Evolutionary conservation across 345 rosid genomes (phyloP).

Genomic region (Crucihimalaya himalaica): DNA sequence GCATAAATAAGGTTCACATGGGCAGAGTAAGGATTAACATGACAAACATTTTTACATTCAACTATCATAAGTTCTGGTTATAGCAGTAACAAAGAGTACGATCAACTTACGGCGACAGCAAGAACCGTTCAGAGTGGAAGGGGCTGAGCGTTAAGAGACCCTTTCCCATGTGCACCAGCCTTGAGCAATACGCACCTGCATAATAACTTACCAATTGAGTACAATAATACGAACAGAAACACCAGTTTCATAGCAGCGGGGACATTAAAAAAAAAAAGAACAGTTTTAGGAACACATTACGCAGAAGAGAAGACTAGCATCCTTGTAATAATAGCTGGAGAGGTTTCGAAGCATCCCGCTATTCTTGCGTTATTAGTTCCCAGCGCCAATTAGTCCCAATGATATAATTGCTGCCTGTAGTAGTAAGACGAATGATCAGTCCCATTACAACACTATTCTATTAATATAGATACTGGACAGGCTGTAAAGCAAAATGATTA

Average conservation of each 20-base stretch:
- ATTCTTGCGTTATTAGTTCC: constrained; percentile 98
- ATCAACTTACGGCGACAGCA: constrained; percentile 79
- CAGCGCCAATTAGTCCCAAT: constrained; percentile 92
- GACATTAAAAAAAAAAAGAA: neutral
- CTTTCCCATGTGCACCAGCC: constrained; percentile 92
- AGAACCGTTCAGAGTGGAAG: constrained; percentile 88
- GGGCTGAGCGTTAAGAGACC: constrained; percentile 91
- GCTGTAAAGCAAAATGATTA: constrained; percentile 10
- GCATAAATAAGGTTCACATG: neutral
- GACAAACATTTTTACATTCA: neutral
- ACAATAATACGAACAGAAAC: constrained; percentile 1
- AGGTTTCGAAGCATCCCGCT: constrained; percentile 96
- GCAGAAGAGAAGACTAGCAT: constrained; percentile 84
- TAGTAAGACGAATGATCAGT: constrained; percentile 31
- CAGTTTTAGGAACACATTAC: constrained; percentile 48
- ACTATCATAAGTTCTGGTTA: neutral
- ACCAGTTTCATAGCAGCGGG: neutral
- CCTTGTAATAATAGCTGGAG: constrained; percentile 94
- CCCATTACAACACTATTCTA: neutral
- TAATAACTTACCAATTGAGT: constrained; percentile 17
- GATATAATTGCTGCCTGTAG: constrained; percentile 89
- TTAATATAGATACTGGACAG: neutral
- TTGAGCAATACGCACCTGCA: constrained; percentile 96
- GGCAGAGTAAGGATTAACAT: neutral
- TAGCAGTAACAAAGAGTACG: constrained; percentile 4